Evolutionary conservation across 225 moss, liverwort and hornwort species (phyloP), one percentile per base, ranked within the genome.

Genomic region (Bryum argenteum): DNA sequence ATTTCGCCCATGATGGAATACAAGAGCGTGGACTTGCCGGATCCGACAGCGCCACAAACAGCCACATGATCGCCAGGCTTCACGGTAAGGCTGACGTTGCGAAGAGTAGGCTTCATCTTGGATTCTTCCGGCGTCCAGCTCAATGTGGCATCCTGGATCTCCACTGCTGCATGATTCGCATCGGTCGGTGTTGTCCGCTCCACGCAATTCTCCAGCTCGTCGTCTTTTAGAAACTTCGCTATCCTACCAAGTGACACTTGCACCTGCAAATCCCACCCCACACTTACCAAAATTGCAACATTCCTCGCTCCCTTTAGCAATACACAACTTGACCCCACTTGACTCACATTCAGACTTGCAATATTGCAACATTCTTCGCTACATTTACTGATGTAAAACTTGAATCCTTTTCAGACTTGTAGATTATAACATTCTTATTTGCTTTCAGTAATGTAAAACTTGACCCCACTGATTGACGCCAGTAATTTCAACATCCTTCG

Each of bases 1-100:
- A 88, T 85, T 57, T 88, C 88, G 15, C 88, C 88, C 80, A 88
- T 80, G 69, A 88, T 83, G 16, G 85, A 78, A 61, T 80, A 73
- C 60, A 88, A 59, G 40, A 88, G 64, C 15, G 85, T 78, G 6
- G 88, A 83, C 60, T 88, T 88, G 13, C 88, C 88, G 23, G 83
- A 83, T 21, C 88, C 88, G 41, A 86, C 88, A 58, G 78, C 67
- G 9, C 88, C 88, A 61, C 85, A 85, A 16, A 88, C 83, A 9
- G 88, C 88, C 15, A 88, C 78, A 0, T 69, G 80, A 23, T 82
- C 73, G 40, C 85, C 83, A 9, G 52, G 80, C 78, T 78, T 81
- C 5, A 86, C 71, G 10, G 11, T 10, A 11, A 88, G 51, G 64
- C 74, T 78, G 4, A 85, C 66, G 11, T 50, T 54, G 10, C 75